Conservation (phyloP, 495 filamentous ascomycete genomes). For the Penicillium samsonianum region DNA sequence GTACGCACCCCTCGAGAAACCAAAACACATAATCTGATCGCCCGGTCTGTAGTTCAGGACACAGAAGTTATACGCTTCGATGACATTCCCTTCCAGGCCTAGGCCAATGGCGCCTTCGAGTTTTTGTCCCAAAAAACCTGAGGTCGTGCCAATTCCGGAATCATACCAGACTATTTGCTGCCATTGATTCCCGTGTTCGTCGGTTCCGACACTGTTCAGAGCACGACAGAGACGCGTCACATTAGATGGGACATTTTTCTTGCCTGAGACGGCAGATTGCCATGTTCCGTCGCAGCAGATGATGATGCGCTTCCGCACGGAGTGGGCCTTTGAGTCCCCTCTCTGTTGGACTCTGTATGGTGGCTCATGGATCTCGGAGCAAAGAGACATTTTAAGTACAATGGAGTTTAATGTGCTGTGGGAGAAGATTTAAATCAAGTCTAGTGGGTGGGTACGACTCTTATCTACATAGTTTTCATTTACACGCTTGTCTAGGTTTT, state of each 20-base stretch:
- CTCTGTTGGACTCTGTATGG: neutral
- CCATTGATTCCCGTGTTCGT: conserved; percentile 21
- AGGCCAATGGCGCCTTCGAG: conserved; percentile 24
- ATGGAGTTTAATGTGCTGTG: neutral
- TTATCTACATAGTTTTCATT: neutral
- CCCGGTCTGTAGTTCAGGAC: conserved; percentile 49
- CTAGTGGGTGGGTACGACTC: neutral
- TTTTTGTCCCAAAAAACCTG: conserved; percentile 14
- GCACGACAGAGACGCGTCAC: conserved; percentile 29
- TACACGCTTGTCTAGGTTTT: neutral
- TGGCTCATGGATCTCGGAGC: neutral
- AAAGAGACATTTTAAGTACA: conserved; percentile 1
- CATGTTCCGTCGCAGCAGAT: conserved; percentile 36
- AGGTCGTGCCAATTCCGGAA: conserved; percentile 27
- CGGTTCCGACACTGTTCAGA: conserved; percentile 22
- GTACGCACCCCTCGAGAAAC: conserved; percentile 62
- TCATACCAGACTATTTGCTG: conserved; percentile 38
- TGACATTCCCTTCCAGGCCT: conserved; percentile 21
- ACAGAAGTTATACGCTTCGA: conserved; percentile 30
- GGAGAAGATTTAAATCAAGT: neutral
- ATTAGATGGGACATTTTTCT: conserved; percentile 32
- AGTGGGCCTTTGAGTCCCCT: neutral
- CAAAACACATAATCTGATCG: conserved; percentile 61
- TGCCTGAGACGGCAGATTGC: conserved; percentile 28
- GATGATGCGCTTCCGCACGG: conserved; percentile 24